Evolutionary conservation across 371 early-diverging fungal species (phyloP), one percentile per base, ranked within the genome.

Genomic region (Coemansia sp.): DNA sequence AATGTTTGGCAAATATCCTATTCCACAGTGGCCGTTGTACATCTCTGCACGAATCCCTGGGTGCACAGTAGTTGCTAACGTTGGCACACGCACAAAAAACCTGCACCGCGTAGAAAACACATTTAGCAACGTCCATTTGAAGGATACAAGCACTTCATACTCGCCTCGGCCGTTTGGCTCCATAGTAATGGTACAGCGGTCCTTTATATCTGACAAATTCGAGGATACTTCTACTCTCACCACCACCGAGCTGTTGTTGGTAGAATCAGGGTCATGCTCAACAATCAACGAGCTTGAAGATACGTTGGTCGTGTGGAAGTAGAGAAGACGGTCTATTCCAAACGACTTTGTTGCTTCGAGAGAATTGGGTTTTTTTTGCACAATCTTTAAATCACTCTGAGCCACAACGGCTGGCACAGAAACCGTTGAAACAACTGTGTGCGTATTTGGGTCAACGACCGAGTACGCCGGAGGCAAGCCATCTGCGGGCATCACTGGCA

Each of bases 381-480:
- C 64, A 6, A 74, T 23, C 18, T 54, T 63, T 7, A 63, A 39
- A 12, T 62, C 66, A 55, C 44, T 33, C 7, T 25, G 20, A 11
- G 11, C 14, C 6, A 25, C 11, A 6, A 4, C 9, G 5, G 16
- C 1, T 8, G 40, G 21, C 7, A 12, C 6, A 21, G 58, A 5
- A 12, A 3, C 12, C 2, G 23, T 14, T 18, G 58, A 11, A 23
- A 20, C n/a, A 6, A 14, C 40, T 18, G 40, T 23, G 7, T 23
- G n/a, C 48, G 2, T 23, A 39, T 66, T 62, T 5, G 71, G 71
- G 33, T 75, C 75, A 3, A 51, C 33, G 9, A 40, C 18, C 11
- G 75, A 71, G 53, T 75, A 75, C 26, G 67, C 61, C 25, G 75
- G 75, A 6, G 74, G 74, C 37, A 56, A 30, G n/a, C 20, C 37